Conservation (phyloP, 306 rosid species). For the Calophaca sinica region DNA sequence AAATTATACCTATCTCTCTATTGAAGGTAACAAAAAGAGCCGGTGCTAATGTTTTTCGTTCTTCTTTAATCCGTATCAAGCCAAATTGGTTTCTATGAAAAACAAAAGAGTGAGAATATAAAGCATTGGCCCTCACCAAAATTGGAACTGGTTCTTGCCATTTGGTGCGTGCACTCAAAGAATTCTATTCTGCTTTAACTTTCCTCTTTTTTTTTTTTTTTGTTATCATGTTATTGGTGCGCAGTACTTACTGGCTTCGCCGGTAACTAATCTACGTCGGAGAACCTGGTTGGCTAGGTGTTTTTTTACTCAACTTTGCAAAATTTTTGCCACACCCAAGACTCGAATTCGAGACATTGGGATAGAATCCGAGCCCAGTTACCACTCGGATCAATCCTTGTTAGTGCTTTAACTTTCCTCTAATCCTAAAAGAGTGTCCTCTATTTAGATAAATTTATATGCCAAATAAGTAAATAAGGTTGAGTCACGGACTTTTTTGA, state of each 20-base stretch:
- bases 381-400: too few species aligned
- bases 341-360: too few species aligned
- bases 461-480: conserved; percentile 16
- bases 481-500: not conserved
- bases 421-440: conserved; percentile 18
- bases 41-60: conserved; percentile 20
- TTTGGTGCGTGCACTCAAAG: conserved; percentile 47
- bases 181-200: conserved; percentile 40
- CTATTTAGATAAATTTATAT: not conserved
- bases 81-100: conserved; percentile 24
- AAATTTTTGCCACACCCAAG: too few species aligned
- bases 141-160: conserved; percentile 44
- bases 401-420: conserved; percentile 41
- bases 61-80: conserved; percentile 25
- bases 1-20: conserved; percentile 50
- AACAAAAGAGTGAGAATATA: conserved; percentile 12
- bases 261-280: too few species aligned
- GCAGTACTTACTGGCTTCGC: too few species aligned
- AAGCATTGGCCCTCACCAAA: not conserved
- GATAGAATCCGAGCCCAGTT: too few species aligned
- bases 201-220: too few species aligned
- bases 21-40: conserved; percentile 41
- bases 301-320: too few species aligned
- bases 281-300: too few species aligned
- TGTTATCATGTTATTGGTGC: too few species aligned